A percentile compares a stretch with the other conserved stretches of the same genome.
These are phyloP conservation scores for Epichloe glyceriae DNA, from an alignment of 2,329 filamentous ascomycete species.

Conservation along the genomic window DNA sequence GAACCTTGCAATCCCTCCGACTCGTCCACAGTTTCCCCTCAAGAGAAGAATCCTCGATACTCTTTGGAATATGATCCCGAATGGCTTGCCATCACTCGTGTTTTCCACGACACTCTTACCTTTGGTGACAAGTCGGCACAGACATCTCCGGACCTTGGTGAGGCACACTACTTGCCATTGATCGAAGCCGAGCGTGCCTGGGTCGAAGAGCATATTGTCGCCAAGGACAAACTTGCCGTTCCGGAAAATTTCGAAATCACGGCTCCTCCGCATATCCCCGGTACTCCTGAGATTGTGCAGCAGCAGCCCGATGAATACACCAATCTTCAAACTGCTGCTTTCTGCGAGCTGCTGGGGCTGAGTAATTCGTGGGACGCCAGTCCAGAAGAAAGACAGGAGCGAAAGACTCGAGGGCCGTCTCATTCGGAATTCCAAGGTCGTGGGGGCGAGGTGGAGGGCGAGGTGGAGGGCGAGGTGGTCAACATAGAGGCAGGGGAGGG, in stretches of 20 bases:
- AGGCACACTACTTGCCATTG: slow-evolving; percentile 51
- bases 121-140: slow-evolving; percentile 46
- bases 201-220: slow-evolving; percentile 65
- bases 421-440: slow-evolving; percentile 22
- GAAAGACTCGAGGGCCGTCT: slow-evolving; percentile 45
- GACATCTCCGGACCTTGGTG: slow-evolving; percentile 48
- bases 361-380: slow-evolving; percentile 61
- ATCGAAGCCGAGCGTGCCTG: slow-evolving; percentile 64
- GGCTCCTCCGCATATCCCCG: slow-evolving; percentile 55
- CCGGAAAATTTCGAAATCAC: slow-evolving; percentile 68
- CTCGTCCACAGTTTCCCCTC: slow-evolving; percentile 11
- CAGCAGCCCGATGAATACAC: slow-evolving; percentile 69
- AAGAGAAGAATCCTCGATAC: slow-evolving; percentile 28
- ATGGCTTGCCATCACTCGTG: slow-evolving; percentile 87
- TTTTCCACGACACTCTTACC: slow-evolving; percentile 53
- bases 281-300: slow-evolving; percentile 40
- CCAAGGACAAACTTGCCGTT: slow-evolving; percentile 47
- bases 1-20: slow-evolving; percentile 27
- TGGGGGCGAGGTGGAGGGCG: slow-evolving; percentile 19
- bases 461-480: slow-evolving; percentile 15
- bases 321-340: slow-evolving; percentile 73
- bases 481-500: slow-evolving; percentile 10
- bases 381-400: slow-evolving; percentile 53
- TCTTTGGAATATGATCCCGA: slow-evolving; percentile 75
- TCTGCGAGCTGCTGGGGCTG: slow-evolving; percentile 67